Percentiles rank a stretch among this genome's conserved stretches.
Conservation (phyloP, 192 early-diverging fungal species). For the Coemansia sp. region DNA sequence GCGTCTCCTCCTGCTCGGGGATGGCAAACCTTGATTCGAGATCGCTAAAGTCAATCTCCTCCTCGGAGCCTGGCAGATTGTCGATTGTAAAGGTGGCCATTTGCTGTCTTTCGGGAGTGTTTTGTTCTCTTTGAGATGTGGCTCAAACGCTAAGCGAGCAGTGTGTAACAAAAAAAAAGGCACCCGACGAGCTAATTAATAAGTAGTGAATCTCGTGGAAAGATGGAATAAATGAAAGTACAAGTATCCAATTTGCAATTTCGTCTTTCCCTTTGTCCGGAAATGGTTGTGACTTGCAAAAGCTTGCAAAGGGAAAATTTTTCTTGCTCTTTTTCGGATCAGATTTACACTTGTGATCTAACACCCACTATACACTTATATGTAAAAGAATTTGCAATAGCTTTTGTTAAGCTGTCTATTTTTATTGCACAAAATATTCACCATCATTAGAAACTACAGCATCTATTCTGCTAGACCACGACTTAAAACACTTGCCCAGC, state of each 20-base stretch:
- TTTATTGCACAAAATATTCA: too few relatives aligned
- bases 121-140: background rate
- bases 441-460: too few relatives aligned
- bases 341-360: background rate
- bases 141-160: too few relatives aligned
- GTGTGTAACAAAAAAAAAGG: too few relatives aligned
- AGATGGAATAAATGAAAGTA: background rate
- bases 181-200: background rate
- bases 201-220: background rate
- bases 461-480: too few relatives aligned
- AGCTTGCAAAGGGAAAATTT: background rate
- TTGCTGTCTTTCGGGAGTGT: background rate
- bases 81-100: constrained; percentile 59
- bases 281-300: background rate
- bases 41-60: constrained; percentile 89
- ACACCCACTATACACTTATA: too few relatives aligned
- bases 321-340: background rate
- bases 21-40: constrained; percentile 70
- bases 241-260: background rate
- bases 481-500: too few relatives aligned
- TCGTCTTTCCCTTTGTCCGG: background rate
- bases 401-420: too few relatives aligned
- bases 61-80: constrained; percentile 68
- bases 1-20: constrained; percentile 75
- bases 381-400: too few relatives aligned